Conservation (phyloP, 306 rosid species). For the Cucumis cinereus region DNA sequence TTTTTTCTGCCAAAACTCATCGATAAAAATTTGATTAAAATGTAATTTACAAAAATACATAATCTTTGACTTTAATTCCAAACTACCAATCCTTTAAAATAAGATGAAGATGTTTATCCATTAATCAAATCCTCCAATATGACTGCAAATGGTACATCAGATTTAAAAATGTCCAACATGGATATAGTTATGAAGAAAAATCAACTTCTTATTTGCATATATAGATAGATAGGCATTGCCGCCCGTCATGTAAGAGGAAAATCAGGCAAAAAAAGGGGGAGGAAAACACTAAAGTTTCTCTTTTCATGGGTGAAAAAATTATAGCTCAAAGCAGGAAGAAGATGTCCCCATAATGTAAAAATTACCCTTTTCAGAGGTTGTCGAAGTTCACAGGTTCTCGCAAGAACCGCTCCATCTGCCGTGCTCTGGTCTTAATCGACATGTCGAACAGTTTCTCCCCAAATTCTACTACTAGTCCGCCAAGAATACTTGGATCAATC, state of each 20-base stretch:
- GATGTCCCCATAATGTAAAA: constrained; percentile 1
- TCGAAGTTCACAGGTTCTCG: constrained; percentile 42
- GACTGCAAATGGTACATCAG: background rate
- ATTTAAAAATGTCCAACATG: background rate
- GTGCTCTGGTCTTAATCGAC: constrained; percentile 83
- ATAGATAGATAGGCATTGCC: background rate
- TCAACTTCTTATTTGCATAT: constrained; percentile 2
- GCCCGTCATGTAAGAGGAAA: background rate
- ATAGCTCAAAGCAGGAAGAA: background rate
- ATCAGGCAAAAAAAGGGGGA: background rate
- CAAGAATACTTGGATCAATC: constrained; percentile 84
- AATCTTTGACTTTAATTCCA: background rate
- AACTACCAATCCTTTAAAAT: background rate
- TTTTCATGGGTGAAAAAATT: background rate
- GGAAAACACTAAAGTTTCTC: background rate
- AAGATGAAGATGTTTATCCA: background rate
- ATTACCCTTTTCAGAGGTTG: constrained; percentile 27
- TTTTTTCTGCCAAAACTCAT: background rate
- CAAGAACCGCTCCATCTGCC: constrained; percentile 87
- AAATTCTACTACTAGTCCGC: constrained; percentile 73
- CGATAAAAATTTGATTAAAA: background rate
- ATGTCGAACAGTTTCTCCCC: constrained; percentile 72
- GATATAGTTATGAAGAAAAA: background rate
- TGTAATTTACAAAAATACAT: background rate
- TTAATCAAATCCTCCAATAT: background rate